phyloP scores from a whole-genome alignment of 352 stramenopile species.

The Pythium grandisporangium region DNA sequence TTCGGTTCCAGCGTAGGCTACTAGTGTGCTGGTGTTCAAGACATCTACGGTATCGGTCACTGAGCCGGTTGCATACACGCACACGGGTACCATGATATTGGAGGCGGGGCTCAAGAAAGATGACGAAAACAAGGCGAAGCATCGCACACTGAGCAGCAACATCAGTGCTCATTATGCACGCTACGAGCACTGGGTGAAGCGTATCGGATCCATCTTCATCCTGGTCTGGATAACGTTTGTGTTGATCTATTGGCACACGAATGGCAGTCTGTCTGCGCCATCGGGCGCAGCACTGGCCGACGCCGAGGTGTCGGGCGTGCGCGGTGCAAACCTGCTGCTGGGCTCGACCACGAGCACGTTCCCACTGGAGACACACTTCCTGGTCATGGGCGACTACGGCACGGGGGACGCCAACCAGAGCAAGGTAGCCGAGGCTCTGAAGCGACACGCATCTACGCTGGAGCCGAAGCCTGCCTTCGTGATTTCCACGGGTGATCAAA shows the following conservation, averaged over 20 bases:
- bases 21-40: too few species aligned
- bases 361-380: constrained; percentile 55
- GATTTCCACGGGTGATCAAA: constrained; percentile 76
- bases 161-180: constrained; percentile 13
- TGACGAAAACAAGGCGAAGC: constrained; percentile 34
- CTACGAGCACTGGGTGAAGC: constrained; percentile 62
- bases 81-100: constrained; percentile 51
- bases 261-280: constrained; percentile 1
- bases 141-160: constrained; percentile 15
- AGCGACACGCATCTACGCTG: constrained; percentile 40
- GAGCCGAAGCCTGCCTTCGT: constrained; percentile 64
- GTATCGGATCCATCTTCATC: constrained; percentile 37
- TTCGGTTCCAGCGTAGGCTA: too few species aligned
- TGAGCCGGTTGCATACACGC: too few species aligned
- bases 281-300: background rate
- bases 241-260: constrained; percentile 46
- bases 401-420: constrained; percentile 54
- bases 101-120: constrained; percentile 48
- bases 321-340: background rate
- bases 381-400: constrained; percentile 78
- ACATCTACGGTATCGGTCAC: too few species aligned
- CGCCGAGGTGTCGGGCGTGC: too few species aligned
- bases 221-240: constrained; percentile 52
- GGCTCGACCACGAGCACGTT: constrained; percentile 30
- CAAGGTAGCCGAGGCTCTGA: constrained; percentile 51